Conservation (phyloP, 2,329 filamentous ascomycete genomes). For the Pseudogymnoascus sp. region DNA sequence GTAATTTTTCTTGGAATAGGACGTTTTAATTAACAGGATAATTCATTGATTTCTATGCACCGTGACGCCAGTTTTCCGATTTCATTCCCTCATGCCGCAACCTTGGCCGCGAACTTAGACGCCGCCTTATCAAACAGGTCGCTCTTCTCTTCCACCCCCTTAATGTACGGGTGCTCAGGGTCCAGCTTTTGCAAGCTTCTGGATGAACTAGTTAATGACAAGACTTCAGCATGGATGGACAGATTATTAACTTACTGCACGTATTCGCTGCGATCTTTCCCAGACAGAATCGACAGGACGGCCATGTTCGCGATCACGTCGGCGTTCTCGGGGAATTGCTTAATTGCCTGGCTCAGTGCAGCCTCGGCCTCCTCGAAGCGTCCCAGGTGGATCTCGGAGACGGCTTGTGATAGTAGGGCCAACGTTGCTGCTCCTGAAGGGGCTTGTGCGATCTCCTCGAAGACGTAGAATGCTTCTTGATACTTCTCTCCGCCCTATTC, state of each 20-base stretch:
- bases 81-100: constrained; percentile 42
- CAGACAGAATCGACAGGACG: constrained; percentile 70
- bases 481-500: constrained; percentile 84
- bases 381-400: constrained; percentile 86
- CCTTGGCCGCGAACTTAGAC: constrained; percentile 80
- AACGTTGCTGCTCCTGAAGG: constrained; percentile 70
- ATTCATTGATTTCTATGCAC: constrained; percentile 5
- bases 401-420: constrained; percentile 77
- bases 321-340: constrained; percentile 62
- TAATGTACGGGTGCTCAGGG: constrained; percentile 62
- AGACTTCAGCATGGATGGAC: background rate
- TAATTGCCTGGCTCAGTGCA: constrained; percentile 72
- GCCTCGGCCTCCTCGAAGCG: constrained; percentile 82
- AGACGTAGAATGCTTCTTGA: constrained; percentile 95
- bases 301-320: constrained; percentile 77
- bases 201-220: constrained; percentile 9
- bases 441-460: constrained; percentile 87
- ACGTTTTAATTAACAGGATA: background rate
- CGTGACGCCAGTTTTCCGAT: constrained; percentile 2
- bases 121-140: constrained; percentile 80
- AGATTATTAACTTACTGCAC: constrained; percentile 44
- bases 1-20: background rate
- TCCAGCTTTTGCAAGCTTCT: constrained; percentile 52
- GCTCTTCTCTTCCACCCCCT: constrained; percentile 77
- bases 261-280: constrained; percentile 61